phyloP scores from a whole-genome alignment of 2,329 filamentous ascomycete species.

The Chaetomium sp. region DNA sequence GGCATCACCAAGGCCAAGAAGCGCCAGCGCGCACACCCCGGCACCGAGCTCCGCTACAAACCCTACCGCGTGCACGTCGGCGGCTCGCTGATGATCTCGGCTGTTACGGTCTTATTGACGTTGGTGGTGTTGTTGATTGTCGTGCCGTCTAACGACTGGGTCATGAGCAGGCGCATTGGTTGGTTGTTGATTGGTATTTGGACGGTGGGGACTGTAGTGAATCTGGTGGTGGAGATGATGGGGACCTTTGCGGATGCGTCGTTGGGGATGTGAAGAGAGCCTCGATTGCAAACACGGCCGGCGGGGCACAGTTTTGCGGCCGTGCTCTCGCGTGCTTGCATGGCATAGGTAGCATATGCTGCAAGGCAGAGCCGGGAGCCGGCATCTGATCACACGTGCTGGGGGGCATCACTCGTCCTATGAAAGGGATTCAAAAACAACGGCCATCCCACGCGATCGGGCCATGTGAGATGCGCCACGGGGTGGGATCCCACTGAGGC shows the following conservation, averaged over 20 bases:
- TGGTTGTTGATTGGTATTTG: constrained; percentile 79
- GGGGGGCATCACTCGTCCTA: no score
- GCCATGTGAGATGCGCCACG: background rate
- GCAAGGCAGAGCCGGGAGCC: background rate
- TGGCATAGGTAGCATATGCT: background rate
- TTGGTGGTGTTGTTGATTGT: constrained; percentile 75
- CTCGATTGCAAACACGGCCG: background rate
- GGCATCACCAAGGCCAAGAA: constrained; percentile 70
- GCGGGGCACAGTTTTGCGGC: background rate
- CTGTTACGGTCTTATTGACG: constrained; percentile 79
- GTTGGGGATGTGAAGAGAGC: background rate
- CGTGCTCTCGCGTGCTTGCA: background rate
- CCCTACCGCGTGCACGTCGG: constrained; percentile 84
- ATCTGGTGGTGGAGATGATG: constrained; percentile 77
- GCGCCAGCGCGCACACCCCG: constrained; percentile 67
- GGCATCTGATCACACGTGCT: no score
- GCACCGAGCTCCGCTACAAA: constrained; percentile 64
- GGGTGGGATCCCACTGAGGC: no score
- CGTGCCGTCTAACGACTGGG: constrained; percentile 84
- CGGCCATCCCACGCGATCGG: background rate
- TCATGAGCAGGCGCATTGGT: constrained; percentile 80
- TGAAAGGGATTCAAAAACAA: background rate
- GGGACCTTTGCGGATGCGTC: constrained; percentile 52
- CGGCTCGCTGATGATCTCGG: constrained; percentile 81
- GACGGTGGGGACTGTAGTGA: constrained; percentile 76